Conservation (phyloP, 2,329 filamentous ascomycete genomes). For the Thielaviopsis cerberus region DNA sequence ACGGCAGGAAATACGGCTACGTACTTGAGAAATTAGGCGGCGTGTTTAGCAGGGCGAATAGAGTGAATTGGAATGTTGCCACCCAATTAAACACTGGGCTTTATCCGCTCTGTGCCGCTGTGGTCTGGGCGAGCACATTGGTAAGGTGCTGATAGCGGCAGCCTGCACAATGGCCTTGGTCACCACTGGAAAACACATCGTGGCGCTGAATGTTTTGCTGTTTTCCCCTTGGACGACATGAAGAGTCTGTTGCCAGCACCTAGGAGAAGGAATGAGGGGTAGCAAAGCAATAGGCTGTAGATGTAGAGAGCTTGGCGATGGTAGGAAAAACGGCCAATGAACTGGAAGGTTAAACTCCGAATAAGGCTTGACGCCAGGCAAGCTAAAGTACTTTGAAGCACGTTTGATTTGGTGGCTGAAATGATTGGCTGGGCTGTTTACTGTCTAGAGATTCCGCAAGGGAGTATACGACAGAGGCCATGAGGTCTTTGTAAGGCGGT, state of each 20-base stretch:
- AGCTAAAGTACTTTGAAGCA: too few species aligned
- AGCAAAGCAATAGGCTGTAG: background rate
- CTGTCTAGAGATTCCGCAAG: too few species aligned
- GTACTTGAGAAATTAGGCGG: slow-evolving; percentile 55
- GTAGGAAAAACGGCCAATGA: too few species aligned
- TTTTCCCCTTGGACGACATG: too few species aligned
- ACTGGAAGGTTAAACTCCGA: too few species aligned
- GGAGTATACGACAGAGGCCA: too few species aligned
- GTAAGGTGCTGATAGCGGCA: slow-evolving; percentile 44
- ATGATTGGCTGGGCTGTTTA: too few species aligned
- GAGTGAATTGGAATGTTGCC: slow-evolving; percentile 56
- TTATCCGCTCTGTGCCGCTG: slow-evolving; percentile 33
- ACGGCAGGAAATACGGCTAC: background rate
- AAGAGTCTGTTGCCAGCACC: too few species aligned
- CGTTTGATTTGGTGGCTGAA: too few species aligned
- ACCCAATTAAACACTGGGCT: slow-evolving; percentile 44
- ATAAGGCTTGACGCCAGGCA: too few species aligned
- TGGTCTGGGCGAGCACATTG: slow-evolving; percentile 53
- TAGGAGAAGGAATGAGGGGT: background rate
- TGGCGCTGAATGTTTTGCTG: background rate
- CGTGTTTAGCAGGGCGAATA: slow-evolving; percentile 54
- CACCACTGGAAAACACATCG: slow-evolving; percentile 27
- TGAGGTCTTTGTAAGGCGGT: too few species aligned
- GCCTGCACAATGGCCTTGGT: slow-evolving; percentile 45
- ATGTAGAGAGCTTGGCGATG: too few species aligned